These are phyloP conservation scores for Dryadomyces quercus-mongolicae DNA, from an alignment of 2,329 filamentous ascomycete genomes.

Conservation along the genomic window DNA sequence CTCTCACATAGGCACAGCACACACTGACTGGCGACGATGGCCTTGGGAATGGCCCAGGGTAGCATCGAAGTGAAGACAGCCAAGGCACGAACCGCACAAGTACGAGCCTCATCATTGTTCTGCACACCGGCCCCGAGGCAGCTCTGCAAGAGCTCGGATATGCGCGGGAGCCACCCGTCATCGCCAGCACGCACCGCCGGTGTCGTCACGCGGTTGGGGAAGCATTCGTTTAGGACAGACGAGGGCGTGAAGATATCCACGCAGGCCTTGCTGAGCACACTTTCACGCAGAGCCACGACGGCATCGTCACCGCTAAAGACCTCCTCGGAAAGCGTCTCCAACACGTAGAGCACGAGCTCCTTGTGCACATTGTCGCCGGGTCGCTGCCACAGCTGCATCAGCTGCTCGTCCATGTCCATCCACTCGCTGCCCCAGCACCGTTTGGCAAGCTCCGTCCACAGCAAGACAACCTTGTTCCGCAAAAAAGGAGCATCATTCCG, in stretches of 20 bases:
- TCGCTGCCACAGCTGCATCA: conserved; percentile 73
- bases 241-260: conserved; percentile 88
- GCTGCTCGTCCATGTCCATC: conserved; percentile 82
- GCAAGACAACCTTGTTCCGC: conserved; percentile 83
- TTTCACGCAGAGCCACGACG: conserved; percentile 70
- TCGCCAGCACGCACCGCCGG: conserved; percentile 61
- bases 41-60: conserved; percentile 78
- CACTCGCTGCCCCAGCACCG: conserved; percentile 85
- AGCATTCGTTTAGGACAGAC: conserved; percentile 60
- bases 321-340: conserved; percentile 90
- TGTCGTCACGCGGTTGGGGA: conserved; percentile 58
- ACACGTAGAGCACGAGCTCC: conserved; percentile 74
- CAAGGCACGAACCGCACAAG: conserved; percentile 64
- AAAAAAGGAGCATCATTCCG: conserved; percentile 69
- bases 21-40: conserved; percentile 58
- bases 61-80: conserved; percentile 68
- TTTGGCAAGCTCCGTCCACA: conserved; percentile 94
- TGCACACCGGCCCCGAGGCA: conserved; percentile 57
- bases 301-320: conserved; percentile 86
- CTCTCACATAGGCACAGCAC: conserved; percentile 60
- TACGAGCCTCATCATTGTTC: conserved; percentile 53
- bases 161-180: conserved; percentile 77
- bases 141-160: conserved; percentile 60
- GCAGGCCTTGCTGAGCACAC: conserved; percentile 73
- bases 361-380: conserved; percentile 54